Evolutionary conservation across 805 yeast species (phyloP), one percentile per base, ranked within the genome.

Genomic region (Pichia ethanolica): DNA sequence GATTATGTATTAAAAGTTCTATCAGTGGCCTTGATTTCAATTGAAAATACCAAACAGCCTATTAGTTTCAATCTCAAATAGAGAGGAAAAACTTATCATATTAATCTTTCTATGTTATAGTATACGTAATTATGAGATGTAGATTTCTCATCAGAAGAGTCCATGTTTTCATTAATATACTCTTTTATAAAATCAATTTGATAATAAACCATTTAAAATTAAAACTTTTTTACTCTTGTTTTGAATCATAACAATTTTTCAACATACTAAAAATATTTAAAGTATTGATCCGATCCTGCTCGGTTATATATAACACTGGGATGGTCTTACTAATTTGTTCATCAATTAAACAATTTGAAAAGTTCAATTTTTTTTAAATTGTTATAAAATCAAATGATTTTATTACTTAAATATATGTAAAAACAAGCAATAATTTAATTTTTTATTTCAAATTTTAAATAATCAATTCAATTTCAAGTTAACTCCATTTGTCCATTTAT

Each of bases 231-330:
- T 2, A 20, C 20, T 20, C 20, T 20, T 20, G 20, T 20, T 32
- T n/a, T 46, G 49, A 43, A n/a, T 43, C 49, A 46, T 46, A 12
- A 27, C 34, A 30, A 14, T 27, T 30, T 34, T 49, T 46, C 49
- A 45, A 33, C 52, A 49, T 49, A 32, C 36, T 8, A 20, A 43
- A 32, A 26, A 26, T 10, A 41, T 9, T 14, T 8, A 13, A 35
- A n/a, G 26, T 34, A 49, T 49, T 49, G 52, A 49, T 49, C 52
- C 49, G 20, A 49, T 42, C 52, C 52, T 38, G 32, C 52, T 49
- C 20, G 46, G 34, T 39, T 3, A 9, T 20, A 20, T 20, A 20
- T 25, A 14, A 44, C 42, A 30, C 49, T 46, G 52, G 52, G 52
- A 46, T 42, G 49, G 52, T 49, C 52, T 47, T 49, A 46, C 44